Evolutionary conservation across 2,329 filamentous ascomycete species (phyloP), one percentile per base, ranked within the genome.

Genomic region (Exophiala sp.): DNA sequence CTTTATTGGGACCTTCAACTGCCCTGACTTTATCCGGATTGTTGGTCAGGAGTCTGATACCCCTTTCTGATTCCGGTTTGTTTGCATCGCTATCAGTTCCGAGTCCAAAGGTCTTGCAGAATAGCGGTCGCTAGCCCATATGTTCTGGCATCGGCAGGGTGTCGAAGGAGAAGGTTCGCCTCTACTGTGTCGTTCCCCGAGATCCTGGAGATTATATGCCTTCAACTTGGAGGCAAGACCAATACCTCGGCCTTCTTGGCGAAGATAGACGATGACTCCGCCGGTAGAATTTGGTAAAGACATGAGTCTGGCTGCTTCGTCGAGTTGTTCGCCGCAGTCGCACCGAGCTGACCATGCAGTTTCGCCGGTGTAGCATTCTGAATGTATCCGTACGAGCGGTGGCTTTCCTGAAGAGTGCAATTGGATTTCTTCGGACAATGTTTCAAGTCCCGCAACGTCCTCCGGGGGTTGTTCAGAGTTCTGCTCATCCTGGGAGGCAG

Each of bases 151-250:
- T 98, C 93, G 1, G 93, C 93, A 0, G 93, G 93, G 68, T 98
- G 93, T 38, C 93, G 77, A 35, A 98, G 74, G 19, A 97, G 68
- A 39, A 98, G 71, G 63, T 98, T 98, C 1, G 93, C 93, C 70
- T 98, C 89, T 29, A 97, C 94, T 0, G 93, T 98, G 68, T 98
- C 93, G n/a, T 86, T 90, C 0, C 93, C 93, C 21, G n/a, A 98
- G 74, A 69, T 98, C 93, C 67, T 98, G 93, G 37, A 98, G 74
- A 64, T 98, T 98, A 69, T 98, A 98, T 3, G 93, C 93, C 70
- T 98, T 97, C 32, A 98, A 77, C 69, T 98, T 98, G 71, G 95
- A 90, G 2, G 88, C 85, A 0, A 98, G 77, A 0, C 93, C 93
- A 58, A 98, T 98, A 1, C 93, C 93, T 19, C 93, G 86, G 0